A percentile compares a stretch with the other conserved stretches of the same genome.
Evolutionary conservation across 2,329 filamentous ascomycete genomes (phyloP).

Genomic region (Calonectria montana): DNA sequence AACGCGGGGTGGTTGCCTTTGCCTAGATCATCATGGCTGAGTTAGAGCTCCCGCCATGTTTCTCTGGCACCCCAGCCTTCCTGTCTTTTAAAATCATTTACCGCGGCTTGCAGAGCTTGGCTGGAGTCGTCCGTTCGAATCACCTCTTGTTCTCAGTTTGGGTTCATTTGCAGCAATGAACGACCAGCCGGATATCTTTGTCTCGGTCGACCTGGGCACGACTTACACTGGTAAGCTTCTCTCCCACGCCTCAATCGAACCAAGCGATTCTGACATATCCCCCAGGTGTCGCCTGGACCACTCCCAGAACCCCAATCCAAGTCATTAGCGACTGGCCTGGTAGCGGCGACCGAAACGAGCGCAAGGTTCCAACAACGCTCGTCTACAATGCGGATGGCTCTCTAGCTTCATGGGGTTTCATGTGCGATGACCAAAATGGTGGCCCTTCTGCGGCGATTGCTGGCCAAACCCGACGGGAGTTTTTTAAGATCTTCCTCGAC

Average conservation of each 20-base stretch:
- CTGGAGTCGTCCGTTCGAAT: background rate
- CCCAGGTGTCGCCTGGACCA: constrained; percentile 52
- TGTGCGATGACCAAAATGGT: constrained; percentile 60
- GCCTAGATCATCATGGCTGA: background rate
- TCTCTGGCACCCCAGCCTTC: background rate
- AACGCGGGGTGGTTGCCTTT: background rate
- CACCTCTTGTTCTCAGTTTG: background rate
- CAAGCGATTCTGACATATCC: background rate
- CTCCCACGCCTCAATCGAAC: too few species aligned
- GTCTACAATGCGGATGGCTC: constrained; percentile 56
- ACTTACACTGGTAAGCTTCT: constrained; percentile 56
- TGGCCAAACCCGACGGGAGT: constrained; percentile 54
- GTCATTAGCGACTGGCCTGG: constrained; percentile 66
- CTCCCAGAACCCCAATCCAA: constrained; percentile 54
- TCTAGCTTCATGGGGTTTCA: constrained; percentile 64
- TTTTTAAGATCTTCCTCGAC: constrained; percentile 69
- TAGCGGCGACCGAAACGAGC: constrained; percentile 62
- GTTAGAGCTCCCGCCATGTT: background rate
- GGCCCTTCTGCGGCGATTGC: background rate
- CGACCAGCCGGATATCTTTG: constrained; percentile 50
- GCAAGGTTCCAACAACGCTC: constrained; percentile 65
- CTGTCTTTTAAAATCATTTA: background rate
- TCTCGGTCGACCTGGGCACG: constrained; percentile 58
- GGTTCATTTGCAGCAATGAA: constrained; percentile 22
- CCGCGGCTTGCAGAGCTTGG: background rate